Base-by-base conservation (phyloP, 2,329 filamentous ascomycete genomes). In the Xylariaceae sp. region DNA sequence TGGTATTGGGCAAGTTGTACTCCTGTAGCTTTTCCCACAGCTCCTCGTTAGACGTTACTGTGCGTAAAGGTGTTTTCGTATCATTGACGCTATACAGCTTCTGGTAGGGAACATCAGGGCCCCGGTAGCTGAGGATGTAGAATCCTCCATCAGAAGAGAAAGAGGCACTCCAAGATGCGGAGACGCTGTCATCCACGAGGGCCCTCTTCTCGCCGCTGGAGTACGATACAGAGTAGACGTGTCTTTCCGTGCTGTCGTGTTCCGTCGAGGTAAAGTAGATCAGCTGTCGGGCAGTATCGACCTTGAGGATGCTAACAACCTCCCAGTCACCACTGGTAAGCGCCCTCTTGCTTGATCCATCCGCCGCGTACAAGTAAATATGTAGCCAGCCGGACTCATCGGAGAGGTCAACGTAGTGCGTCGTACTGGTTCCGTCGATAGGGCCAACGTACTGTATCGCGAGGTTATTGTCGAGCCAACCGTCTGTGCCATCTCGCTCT, bases 291-390 rank as follows among this genome's bases (percentile, higher is more conserved):
- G 63, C 55, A 1, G 65, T 66, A 52, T 85, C 78, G 34, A 85
- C 67, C 50, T 79, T 75, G 24, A 78, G 59, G 32, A 85, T 72
- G 0, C 65, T 50, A 0, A 66, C 64, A 2, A 85, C 80, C 52
- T 85, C 81, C 76, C 78, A 85, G 13, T 81, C 66, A 3, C 81
- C 81, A 3, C 66, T 63, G 0, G 81, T 85, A n/a, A 85, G 66
- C 2, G 76, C 65, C 3, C 73, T 70, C 2, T 72, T 64, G 28
- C 71, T 60, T 15, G 74, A 73, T 1, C 74, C 74, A 11, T 70
- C 60, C 13, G 81, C 68, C 0, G 78, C 70, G 53, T 77, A 76
- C 1, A 85, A 63, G 53, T 84, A 85, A 31, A 85, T 62, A 52
- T 85, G 81, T 19, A 68, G 71, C 76, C 72, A 83, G 13, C 80